These are phyloP conservation scores for Starmerella stellata DNA, from an alignment of 805 yeast species.

Conservation along the genomic window DNA sequence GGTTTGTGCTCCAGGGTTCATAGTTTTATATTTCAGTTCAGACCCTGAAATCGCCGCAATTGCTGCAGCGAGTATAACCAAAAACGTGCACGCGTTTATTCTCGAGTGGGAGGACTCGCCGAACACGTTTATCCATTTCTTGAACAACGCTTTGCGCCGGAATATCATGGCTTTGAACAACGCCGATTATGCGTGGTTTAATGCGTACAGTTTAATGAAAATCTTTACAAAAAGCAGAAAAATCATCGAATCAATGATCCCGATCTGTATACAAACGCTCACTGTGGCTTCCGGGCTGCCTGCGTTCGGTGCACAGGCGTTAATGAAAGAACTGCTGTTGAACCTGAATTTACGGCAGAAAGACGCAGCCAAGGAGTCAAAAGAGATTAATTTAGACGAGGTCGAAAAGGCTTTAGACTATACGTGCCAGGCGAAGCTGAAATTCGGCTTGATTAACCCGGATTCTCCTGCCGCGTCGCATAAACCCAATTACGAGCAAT, in stretches of 20 bases:
- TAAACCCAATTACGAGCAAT: constrained; percentile 3
- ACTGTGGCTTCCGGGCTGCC: constrained; percentile 4
- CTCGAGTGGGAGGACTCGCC: constrained; percentile 3
- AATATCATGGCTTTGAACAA: constrained; percentile 5
- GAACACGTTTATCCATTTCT: constrained; percentile 1
- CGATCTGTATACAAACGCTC: not conserved
- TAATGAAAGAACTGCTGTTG: not conserved
- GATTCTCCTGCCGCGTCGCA: constrained; percentile 4
- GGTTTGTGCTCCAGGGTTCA: not conserved
- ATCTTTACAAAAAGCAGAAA: not conserved
- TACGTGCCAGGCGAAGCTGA: not conserved
- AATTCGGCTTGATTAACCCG: not conserved
- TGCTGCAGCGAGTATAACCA: not conserved
- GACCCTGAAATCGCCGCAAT: not conserved
- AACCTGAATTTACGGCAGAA: not conserved
- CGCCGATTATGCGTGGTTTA: constrained; percentile 14
- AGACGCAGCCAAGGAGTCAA: not conserved
- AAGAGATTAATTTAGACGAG: not conserved
- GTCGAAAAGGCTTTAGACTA: constrained; percentile 5
- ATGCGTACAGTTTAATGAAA: constrained; percentile 1
- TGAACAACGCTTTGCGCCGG: constrained; percentile 5
- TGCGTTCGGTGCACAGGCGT: constrained; percentile 8
- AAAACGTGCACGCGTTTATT: not conserved
- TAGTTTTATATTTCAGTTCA: not conserved
- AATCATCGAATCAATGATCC: not conserved